These are phyloP conservation scores for Penicillium lividum DNA, from an alignment of 495 filamentous ascomycete genomes.

Conservation along the genomic window DNA sequence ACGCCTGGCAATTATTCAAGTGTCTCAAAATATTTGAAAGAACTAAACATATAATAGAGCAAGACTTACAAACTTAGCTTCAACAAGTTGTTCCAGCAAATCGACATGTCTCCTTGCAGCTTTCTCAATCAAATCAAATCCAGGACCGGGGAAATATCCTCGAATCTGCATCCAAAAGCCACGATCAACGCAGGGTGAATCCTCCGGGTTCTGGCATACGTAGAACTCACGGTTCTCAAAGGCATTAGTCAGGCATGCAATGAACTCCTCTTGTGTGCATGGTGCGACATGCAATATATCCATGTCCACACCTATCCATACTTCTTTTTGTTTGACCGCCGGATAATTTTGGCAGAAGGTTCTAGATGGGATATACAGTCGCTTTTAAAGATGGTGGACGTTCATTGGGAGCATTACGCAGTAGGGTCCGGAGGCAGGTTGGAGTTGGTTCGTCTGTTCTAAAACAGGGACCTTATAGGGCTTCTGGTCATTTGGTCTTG, in stretches of 20 bases:
- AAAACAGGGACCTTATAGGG: background rate
- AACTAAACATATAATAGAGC: background rate
- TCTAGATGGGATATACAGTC: background rate
- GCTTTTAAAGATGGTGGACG: background rate
- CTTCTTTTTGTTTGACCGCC: background rate
- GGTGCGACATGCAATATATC: background rate
- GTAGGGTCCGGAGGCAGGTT: background rate
- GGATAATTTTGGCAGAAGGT: background rate
- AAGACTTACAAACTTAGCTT: background rate
- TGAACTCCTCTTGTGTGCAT: background rate
- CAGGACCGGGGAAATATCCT: background rate
- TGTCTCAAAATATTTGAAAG: too few species aligned
- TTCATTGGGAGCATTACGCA: background rate
- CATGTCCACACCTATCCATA: conserved; percentile 5
- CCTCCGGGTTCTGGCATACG: background rate
- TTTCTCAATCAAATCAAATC: background rate
- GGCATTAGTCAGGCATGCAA: background rate
- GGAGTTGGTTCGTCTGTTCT: background rate
- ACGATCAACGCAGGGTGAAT: background rate
- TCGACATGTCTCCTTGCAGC: background rate
- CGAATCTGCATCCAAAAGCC: conserved; percentile 2
- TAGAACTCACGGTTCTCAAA: background rate
- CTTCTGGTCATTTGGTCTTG: background rate
- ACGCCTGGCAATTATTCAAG: background rate
- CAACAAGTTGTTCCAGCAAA: background rate